Percentiles rank a stretch among this genome's conserved stretches.
phyloP scores from a whole-genome alignment of 2,329 filamentous ascomycete species.

The Hymenoscyphus linearis region DNA sequence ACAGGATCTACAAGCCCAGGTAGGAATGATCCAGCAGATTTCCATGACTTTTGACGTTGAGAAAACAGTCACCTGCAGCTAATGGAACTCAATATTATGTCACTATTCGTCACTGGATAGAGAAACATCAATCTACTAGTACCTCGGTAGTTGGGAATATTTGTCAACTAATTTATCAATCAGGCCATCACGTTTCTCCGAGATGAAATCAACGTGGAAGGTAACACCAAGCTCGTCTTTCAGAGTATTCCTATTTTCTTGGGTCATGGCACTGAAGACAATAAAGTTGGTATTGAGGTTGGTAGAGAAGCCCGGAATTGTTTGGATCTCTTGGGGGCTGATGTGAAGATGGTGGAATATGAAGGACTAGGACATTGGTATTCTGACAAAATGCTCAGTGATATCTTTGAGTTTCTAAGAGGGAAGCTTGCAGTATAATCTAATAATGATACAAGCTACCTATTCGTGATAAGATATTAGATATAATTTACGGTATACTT shows the following conservation, averaged over 20 bases:
- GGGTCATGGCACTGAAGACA: slow-evolving; percentile 43
- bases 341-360: slow-evolving; percentile 37
- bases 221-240: slow-evolving; percentile 5
- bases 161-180: not conserved
- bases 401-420: slow-evolving; percentile 26
- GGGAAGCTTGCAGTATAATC: not conserved
- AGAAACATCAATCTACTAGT: too few species aligned
- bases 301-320: slow-evolving; percentile 33
- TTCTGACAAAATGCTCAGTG: slow-evolving; percentile 36
- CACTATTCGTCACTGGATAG: not conserved
- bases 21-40: not conserved
- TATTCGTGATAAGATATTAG: too few species aligned
- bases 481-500: too few species aligned
- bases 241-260: slow-evolving; percentile 40
- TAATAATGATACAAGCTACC: too few species aligned
- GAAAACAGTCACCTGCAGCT: not conserved
- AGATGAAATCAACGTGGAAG: slow-evolving; percentile 17
- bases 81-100: too few species aligned
- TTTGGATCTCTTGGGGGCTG: slow-evolving; percentile 34
- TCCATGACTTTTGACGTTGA: not conserved
- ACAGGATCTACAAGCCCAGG: not conserved
- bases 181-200: slow-evolving; percentile 3
- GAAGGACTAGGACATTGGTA: slow-evolving; percentile 42
- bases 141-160: not conserved
- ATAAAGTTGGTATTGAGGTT: slow-evolving; percentile 36